Base-by-base conservation (phyloP, 2,329 filamentous ascomycete genomes). In the Pyricularia pennisetigena region DNA sequence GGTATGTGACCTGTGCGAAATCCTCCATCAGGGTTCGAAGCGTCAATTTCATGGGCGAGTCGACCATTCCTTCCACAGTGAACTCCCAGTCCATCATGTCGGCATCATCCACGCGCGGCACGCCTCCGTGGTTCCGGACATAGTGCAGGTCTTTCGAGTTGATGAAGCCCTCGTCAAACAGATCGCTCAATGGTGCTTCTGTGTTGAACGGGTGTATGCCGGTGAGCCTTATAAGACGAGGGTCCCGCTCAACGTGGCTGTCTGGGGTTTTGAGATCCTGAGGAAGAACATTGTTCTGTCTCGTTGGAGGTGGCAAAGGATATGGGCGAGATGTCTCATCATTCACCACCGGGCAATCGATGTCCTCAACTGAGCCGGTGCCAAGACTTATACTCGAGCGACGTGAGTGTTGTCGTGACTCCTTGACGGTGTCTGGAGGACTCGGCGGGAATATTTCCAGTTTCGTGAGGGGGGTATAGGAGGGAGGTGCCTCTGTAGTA, bases 151-250 rank as follows among this genome's bases (percentile, higher is more conserved):
- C 90, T 14, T 93, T 90, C 57, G 89, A 92, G 0, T 93, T 97
- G 54, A 97, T 81, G 75, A 97, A 97, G 0, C 94, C 93, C 80
- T 85, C 82, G 64, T 94, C 85, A 77, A 88, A 97, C 0, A 97
- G 81, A 20, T 88, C 87, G 68, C 87, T 91, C 9, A 97, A 79
- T 0, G 94, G 93, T 10, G 94, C 86, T 78, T 97, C 94, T 65
- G 91, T 90, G 73, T 97, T 97, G 82, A 96, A 97, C 0, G 94
- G 94, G 77, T 97, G 94, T 6, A 92, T 85, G 28, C 94, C 94
- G 12, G 94, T 97, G 16, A 97, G 82, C 66, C 94, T 86, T 71
- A 97, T 95, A 20, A 97, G 82, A 59, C 93, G 85, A 0, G 90
- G 83, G 78, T 97, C 93, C 76, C 94, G 85, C 26, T 88, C 84